Base-by-base conservation (phyloP, 2,329 filamentous ascomycete genomes). In the Tolypocladium pustulatum region DNA sequence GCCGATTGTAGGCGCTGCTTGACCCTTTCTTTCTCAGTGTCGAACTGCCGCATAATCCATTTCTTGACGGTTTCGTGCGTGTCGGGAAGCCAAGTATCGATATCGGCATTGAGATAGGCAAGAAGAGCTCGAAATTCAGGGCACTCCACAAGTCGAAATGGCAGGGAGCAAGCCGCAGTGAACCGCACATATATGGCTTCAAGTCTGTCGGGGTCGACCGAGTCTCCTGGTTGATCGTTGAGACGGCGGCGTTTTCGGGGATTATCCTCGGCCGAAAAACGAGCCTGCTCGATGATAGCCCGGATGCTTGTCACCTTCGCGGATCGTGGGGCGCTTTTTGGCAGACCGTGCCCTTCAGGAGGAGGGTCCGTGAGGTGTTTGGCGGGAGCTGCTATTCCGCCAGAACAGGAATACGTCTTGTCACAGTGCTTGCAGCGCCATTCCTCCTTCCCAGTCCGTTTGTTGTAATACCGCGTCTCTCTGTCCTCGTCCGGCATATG, bases 391-490 rank as follows among this genome's bases (percentile, higher is more conserved):
- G 57, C 57, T 53, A 9, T 61, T 51, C 57, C 57, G 30, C 58
- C 58, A 7, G 58, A 60, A 46, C 54, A 61, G 37, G 37, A 58
- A 53, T 57, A 61, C 54, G 56, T 52, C 43, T 58, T 61, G 41
- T 54, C 41, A 54, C 56, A 61, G 37, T 61, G 56, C 41, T 59
- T 59, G 49, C 51, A 61, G 37, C 58, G 58, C 60, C 58, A 61
- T 58, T 61, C 56, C 46, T 60, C 58, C 46, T 61, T 60, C 38
- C 58, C 56, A 17, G 58, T 60, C 56, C 55, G 56, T 34, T 58
- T 22, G 43, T 58, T 58, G 37, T 60, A 61, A 54, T 60, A 61
- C 52, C 56, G 58, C 25, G 58, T 61, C 56, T 61, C 60, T 51
- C 25, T 57, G 4, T 58, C 54, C 55, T 61, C 56, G 51, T 60